A percentile compares a stretch with the other conserved stretches of the same genome.
Evolutionary conservation across 2,329 filamentous ascomycete species (phyloP).

Genomic region (Penicillium sp.): DNA sequence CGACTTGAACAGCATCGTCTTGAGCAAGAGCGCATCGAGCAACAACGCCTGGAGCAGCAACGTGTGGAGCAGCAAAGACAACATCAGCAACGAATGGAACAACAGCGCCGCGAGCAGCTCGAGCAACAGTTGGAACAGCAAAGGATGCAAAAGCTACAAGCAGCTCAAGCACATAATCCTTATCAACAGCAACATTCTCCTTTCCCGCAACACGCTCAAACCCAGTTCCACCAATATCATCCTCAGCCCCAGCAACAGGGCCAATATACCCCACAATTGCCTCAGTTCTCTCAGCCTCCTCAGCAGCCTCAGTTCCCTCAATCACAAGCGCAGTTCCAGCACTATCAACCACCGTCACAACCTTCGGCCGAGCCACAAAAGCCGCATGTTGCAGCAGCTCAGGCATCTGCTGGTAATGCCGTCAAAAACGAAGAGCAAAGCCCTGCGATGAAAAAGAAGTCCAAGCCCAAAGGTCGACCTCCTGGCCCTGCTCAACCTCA

Average conservation of each 20-base stretch:
- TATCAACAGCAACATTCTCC: slow-evolving; percentile 25
- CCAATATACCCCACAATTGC: slow-evolving; percentile 18
- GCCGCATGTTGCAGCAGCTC: slow-evolving; percentile 1
- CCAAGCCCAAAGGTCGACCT: slow-evolving; percentile 13
- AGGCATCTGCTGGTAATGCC: slow-evolving; percentile 1
- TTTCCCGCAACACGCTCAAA: slow-evolving; percentile 19
- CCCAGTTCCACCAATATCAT: slow-evolving; percentile 25
- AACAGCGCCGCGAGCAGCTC: slow-evolving; percentile 19
- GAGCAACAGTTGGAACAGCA: slow-evolving; percentile 16
- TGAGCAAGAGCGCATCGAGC: slow-evolving; percentile 9
- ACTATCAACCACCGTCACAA: slow-evolving; percentile 22
- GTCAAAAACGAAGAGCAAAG: slow-evolving; percentile 15
- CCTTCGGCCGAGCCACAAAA: slow-evolving; percentile 4
- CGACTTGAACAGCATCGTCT: background rate
- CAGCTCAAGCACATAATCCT: slow-evolving; percentile 24
- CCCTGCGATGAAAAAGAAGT: slow-evolving; percentile 22
- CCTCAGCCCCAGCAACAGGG: slow-evolving; percentile 5
- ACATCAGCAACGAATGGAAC: slow-evolving; percentile 7
- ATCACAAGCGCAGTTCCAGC: slow-evolving; percentile 22
- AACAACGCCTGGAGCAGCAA: slow-evolving; percentile 4
- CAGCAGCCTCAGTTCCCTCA: slow-evolving; percentile 21
- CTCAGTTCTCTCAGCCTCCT: slow-evolving; percentile 6
- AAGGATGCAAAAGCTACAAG: slow-evolving; percentile 20
- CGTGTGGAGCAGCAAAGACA: background rate
- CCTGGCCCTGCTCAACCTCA: slow-evolving; percentile 6